These are phyloP conservation scores for Angomonas ambiguus DNA, from an alignment of 208 protist genomes.

Conservation along the genomic window DNA sequence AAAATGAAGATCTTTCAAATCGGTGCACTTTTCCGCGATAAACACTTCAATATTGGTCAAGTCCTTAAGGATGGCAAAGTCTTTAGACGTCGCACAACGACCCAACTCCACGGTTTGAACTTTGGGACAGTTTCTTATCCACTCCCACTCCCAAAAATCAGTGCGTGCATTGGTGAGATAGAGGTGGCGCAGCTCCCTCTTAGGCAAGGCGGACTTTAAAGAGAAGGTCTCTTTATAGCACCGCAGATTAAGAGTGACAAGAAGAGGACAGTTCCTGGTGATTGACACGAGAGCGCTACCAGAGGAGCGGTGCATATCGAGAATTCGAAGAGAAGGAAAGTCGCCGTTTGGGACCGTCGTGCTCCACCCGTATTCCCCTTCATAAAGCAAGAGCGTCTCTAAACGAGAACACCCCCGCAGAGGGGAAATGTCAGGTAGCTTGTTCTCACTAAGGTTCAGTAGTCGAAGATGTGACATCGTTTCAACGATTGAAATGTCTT, in stretches of 20 bases:
- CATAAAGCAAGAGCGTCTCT: not conserved
- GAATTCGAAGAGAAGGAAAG: not conserved
- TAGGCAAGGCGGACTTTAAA: not conserved
- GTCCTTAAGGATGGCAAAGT: not conserved
- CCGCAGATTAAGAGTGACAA: not conserved
- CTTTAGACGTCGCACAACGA: not conserved
- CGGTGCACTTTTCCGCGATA: not conserved
- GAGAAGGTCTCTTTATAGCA: not conserved
- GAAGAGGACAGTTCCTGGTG: not conserved
- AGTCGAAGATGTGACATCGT: not conserved
- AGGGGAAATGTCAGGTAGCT: not conserved
- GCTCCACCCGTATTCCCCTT: not conserved
- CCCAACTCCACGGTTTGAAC: not conserved
- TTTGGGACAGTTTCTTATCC: not conserved
- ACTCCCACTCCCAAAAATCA: not conserved
- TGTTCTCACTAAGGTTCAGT: not conserved
- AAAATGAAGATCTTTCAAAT: not conserved
- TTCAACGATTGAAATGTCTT: not conserved
- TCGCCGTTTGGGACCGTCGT: no score
- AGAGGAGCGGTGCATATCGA: not conserved
- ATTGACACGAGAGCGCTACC: not conserved
- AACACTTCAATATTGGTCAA: not conserved
- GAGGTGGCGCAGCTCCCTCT: not conserved
- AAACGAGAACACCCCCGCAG: not conserved
- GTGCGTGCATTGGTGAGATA: not conserved